Conservation (phyloP, 441 rosid genomes). For the Pelargonium australe region DNA sequence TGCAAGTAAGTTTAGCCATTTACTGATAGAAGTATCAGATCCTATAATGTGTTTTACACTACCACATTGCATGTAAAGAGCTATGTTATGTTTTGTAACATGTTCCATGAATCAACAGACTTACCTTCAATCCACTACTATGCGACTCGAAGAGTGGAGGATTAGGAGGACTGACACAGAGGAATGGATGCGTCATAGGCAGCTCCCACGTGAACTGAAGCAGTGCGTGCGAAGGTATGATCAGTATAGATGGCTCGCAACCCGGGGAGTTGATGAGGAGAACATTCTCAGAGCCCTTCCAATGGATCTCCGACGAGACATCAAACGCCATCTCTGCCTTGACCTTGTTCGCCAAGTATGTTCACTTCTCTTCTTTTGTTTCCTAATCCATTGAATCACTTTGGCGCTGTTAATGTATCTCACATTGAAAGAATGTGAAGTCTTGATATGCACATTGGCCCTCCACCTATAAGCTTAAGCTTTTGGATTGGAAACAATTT, state of each 20-base stretch:
- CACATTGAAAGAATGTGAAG: too few species aligned
- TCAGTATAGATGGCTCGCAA: slow-evolving; percentile 45
- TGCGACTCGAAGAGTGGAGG: slow-evolving; percentile 56
- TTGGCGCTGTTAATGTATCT: background rate
- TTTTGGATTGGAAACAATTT: too few species aligned
- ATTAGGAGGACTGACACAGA: slow-evolving; percentile 48
- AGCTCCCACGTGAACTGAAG: slow-evolving; percentile 40
- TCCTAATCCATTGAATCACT: too few species aligned
- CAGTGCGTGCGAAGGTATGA: slow-evolving; percentile 42
- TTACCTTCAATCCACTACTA: slow-evolving; percentile 48
- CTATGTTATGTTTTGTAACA: background rate
- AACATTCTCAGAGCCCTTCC: slow-evolving; percentile 43
- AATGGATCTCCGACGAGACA: slow-evolving; percentile 42
- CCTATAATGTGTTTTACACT: background rate
- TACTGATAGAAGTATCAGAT: background rate
- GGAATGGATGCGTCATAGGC: slow-evolving; percentile 58
- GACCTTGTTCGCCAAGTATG: slow-evolving; percentile 50
- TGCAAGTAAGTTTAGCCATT: slow-evolving; percentile 38
- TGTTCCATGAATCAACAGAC: slow-evolving; percentile 25
- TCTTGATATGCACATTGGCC: too few species aligned
- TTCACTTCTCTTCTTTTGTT: background rate
- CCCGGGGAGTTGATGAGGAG: slow-evolving; percentile 59
- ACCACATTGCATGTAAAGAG: background rate
- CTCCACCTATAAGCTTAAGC: too few species aligned
- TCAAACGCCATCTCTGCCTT: slow-evolving; percentile 58